A percentile compares a stretch with the other conserved stretches of the same genome.
phyloP scores from a whole-genome alignment of 1,284 basidiomycete genomes.

The Phellinidium pouzarii region DNA sequence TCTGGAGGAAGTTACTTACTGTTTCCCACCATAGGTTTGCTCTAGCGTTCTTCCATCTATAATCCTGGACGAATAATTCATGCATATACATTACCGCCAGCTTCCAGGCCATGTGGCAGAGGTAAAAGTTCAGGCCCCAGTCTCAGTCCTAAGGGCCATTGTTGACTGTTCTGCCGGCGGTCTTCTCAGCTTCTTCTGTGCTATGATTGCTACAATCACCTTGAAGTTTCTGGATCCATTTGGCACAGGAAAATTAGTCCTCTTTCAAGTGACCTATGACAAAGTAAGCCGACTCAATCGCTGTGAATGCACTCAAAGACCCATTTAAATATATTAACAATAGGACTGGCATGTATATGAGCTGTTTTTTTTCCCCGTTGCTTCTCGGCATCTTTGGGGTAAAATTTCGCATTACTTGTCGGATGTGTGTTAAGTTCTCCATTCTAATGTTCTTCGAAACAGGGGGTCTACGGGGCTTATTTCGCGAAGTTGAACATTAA shows the following conservation, averaged over 20 bases:
- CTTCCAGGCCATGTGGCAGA: conserved; percentile 77
- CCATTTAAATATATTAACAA: not conserved
- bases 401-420: conserved; percentile 23
- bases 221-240: conserved; percentile 90
- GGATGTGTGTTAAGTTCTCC: conserved; percentile 3
- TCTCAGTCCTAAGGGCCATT: conserved; percentile 1
- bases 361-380: conserved; percentile 75
- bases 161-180: not conserved
- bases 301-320: conserved; percentile 8
- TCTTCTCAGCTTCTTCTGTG: conserved; percentile 77
- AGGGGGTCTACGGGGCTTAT: conserved; percentile 91
- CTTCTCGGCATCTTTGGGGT: conserved; percentile 85
- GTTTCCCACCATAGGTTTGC: conserved; percentile 83
- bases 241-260: conserved; percentile 75
- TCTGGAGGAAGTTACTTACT: conserved; percentile 91
- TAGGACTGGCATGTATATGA: conserved; percentile 89
- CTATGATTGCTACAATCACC: conserved; percentile 88
- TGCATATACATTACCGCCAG: not conserved
- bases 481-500: conserved; percentile 90
- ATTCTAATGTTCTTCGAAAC: conserved; percentile 16
- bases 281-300: conserved; percentile 38
- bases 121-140: conserved; percentile 37
- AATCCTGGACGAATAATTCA: conserved; percentile 13
- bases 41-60: conserved; percentile 20
- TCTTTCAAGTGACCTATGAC: conserved; percentile 89